Percentiles rank a stretch among this genome's conserved stretches.
Evolutionary conservation across 2,329 filamentous ascomycete species (phyloP).

Genomic region (Alternaria sp.): DNA sequence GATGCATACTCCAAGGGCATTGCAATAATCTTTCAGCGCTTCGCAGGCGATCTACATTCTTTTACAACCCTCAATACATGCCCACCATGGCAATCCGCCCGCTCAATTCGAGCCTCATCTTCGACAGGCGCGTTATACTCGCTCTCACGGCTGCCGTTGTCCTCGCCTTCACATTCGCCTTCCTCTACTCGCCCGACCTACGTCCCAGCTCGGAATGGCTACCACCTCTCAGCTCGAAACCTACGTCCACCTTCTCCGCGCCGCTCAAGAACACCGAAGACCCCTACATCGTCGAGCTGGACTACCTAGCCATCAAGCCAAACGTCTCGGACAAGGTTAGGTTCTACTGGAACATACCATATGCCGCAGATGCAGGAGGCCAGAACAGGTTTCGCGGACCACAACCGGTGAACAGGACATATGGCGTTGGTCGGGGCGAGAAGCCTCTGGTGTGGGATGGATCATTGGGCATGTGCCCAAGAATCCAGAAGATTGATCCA

Average conservation of each 20-base stretch:
- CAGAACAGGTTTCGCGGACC: conserved; percentile 41
- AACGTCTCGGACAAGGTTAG: conserved; percentile 36
- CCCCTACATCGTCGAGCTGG: conserved; percentile 38
- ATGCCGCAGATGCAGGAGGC: conserved; percentile 37
- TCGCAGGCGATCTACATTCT: conserved; percentile 7
- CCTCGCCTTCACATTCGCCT: conserved; percentile 32
- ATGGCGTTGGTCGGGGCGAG: conserved; percentile 27
- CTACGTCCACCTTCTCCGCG: conserved; percentile 26
- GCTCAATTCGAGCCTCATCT: conserved; percentile 35
- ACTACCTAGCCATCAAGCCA: conserved; percentile 40
- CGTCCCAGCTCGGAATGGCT: conserved; percentile 35
- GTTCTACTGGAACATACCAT: conserved; percentile 44
- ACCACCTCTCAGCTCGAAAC: conserved; percentile 29
- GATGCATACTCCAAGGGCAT: conserved; percentile 16
- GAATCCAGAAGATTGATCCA: conserved; percentile 42
- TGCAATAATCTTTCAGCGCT: neutral
- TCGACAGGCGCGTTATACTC: conserved; percentile 33
- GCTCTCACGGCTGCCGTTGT: conserved; percentile 28
- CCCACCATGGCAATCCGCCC: conserved; percentile 27
- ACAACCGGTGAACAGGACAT: conserved; percentile 37
- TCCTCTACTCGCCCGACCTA: conserved; percentile 35
- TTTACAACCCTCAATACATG: conserved; percentile 1
- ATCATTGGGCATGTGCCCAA: conserved; percentile 41
- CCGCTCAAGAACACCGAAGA: conserved; percentile 34
- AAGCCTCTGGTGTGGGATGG: conserved; percentile 38